Percentiles rank a stretch among this genome's conserved stretches.
phyloP scores from a whole-genome alignment of 495 filamentous ascomycete genomes.

The Mytilinidion resinicola region DNA sequence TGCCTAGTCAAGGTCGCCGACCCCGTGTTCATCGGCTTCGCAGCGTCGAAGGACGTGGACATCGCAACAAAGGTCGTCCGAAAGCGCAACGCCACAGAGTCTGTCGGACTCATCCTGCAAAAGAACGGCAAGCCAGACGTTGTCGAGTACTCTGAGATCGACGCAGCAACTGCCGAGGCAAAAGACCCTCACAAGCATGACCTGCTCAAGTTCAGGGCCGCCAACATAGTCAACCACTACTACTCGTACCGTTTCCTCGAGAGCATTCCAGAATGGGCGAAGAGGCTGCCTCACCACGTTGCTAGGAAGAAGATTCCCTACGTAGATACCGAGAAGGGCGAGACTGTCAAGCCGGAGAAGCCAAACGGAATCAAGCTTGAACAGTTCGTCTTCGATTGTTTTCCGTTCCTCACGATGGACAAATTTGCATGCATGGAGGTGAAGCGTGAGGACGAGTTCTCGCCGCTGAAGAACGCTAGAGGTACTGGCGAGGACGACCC shows the following conservation, averaged over 20 bases:
- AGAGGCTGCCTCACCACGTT: constrained; percentile 88
- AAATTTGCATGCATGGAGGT: constrained; percentile 97
- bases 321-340: constrained; percentile 66
- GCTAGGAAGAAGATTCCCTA: constrained; percentile 97
- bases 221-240: constrained; percentile 99
- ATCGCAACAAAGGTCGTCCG: constrained; percentile 98
- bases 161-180: constrained; percentile 77
- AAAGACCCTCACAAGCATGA: constrained; percentile 75
- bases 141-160: constrained; percentile 98
- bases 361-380: constrained; percentile 98
- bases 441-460: constrained; percentile 95
- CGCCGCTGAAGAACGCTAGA: constrained; percentile 90
- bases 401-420: constrained; percentile 76
- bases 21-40: constrained; percentile 90
- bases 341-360: constrained; percentile 78
- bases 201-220: constrained; percentile 90
- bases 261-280: constrained; percentile 76
- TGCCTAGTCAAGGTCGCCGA: constrained; percentile 97
- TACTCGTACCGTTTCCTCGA: constrained; percentile 93
- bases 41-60: constrained; percentile 81
- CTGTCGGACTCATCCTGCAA: constrained; percentile 86
- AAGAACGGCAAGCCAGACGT: constrained; percentile 97
- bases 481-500: constrained; percentile 83
- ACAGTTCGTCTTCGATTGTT: constrained; percentile 98
- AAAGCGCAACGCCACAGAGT: constrained; percentile 95